Evolutionary conservation across 768 basidiomycete genomes (phyloP), one percentile per base, ranked within the genome.

Genomic region (Trametes coccinea): DNA sequence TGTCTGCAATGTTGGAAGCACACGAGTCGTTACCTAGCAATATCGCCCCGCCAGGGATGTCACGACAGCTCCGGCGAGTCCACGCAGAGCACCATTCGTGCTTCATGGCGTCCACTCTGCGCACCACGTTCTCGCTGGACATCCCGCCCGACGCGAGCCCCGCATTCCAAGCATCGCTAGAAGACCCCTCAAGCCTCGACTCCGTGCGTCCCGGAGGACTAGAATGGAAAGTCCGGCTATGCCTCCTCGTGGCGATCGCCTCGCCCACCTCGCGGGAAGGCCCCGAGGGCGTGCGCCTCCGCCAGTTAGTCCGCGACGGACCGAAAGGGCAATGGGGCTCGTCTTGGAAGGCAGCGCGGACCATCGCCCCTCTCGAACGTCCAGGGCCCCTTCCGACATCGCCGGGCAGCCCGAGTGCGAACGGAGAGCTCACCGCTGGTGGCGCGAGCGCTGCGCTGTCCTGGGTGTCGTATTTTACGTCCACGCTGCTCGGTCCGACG

Each of bases 121-220:
- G 95, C 30, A 87, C 92, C 33, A 87, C 90, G 0, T 98, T 98
- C 75, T 79, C 89, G 13, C 83, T 99, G 2, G 94, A 95, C 70
- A 95, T 99, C 60, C 96, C 95, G 0, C 85, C 89, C 1, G 96
- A 97, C 59, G 93, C 89, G 0, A 90, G 92, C 53, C 94, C 96
- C 0, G 89, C 88, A 0, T 98, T 98, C 74, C 80, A 86, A 54
- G 78, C 95, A 1, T 29, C 62, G 33, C 50, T 56, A 14, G 53
- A 59, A 47, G 56, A 53, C 5, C 69, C 67, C 1, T 3, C 49
- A 11, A 53, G 65, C 44, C 73, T 60, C 56, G 60, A 31, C 67
- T 64, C 40, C 69, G 0, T 44, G 27, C 29, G 61, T 50, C 67
- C 77, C 0, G 95, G 96, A 8, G 96, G 95, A 0, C 76, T 98